Conservation (phyloP, 306 rosid genomes). For the Phaseolus lunatus region DNA sequence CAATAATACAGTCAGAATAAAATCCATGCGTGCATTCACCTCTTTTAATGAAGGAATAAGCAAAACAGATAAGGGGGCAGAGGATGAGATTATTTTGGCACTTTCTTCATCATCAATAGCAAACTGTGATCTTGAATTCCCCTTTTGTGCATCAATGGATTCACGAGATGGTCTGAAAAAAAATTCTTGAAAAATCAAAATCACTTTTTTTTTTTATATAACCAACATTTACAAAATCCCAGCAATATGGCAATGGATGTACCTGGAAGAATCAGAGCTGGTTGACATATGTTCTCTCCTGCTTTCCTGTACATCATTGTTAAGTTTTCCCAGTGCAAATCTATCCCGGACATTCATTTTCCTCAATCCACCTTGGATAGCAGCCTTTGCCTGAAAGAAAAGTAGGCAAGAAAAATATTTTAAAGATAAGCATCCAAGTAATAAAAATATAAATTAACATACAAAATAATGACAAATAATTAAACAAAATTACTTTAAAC, state of each 20-base stretch:
- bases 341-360: slow-evolving; percentile 67
- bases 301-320: slow-evolving; percentile 61
- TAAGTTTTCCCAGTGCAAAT: slow-evolving; percentile 56
- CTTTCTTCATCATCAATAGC: slow-evolving; percentile 69
- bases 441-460: slow-evolving; percentile 3
- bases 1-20: background rate
- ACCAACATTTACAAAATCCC: background rate
- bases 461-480: background rate
- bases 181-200: slow-evolving; percentile 8
- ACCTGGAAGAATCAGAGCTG: slow-evolving; percentile 88
- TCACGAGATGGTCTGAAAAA: slow-evolving; percentile 70
- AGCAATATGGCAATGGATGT: slow-evolving; percentile 36
- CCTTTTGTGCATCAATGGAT: slow-evolving; percentile 62
- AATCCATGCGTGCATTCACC: slow-evolving; percentile 52
- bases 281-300: slow-evolving; percentile 64
- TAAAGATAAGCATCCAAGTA: slow-evolving; percentile 25
- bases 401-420: slow-evolving; percentile 15
- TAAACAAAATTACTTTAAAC: background rate
- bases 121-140: slow-evolving; percentile 59
- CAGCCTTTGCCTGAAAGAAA: slow-evolving; percentile 79
- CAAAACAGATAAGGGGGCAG: slow-evolving; percentile 68
- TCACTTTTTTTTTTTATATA: background rate
- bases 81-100: slow-evolving; percentile 64
- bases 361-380: slow-evolving; percentile 75
- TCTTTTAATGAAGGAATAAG: slow-evolving; percentile 88